Conservation (phyloP, 1,284 basidiomycete species). For the Cutaneotrichosporon sp. region DNA sequence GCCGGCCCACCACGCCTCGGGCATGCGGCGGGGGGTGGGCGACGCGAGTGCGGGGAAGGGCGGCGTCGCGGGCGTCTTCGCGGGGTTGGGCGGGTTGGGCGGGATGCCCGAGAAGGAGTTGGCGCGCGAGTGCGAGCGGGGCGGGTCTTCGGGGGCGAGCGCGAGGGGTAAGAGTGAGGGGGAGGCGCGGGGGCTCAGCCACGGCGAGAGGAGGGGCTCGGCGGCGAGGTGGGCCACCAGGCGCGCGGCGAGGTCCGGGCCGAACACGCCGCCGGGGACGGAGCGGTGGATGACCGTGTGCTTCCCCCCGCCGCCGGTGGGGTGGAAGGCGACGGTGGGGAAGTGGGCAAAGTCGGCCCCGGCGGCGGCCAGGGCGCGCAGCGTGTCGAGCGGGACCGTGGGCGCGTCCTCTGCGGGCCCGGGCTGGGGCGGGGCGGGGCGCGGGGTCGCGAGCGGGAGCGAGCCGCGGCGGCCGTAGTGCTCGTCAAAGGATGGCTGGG, state of each 20-base stretch:
- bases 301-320: background rate
- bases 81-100: no score
- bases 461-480: background rate
- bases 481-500: background rate
- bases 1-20: slow-evolving; percentile 8
- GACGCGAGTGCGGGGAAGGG: background rate
- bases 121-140: background rate
- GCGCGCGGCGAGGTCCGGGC: slow-evolving; percentile 2
- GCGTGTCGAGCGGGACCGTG: background rate
- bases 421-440: background rate
- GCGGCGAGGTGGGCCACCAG: background rate
- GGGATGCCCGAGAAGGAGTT: background rate
- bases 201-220: slow-evolving; percentile 3
- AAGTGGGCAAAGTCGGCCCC: slow-evolving; percentile 3
- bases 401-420: background rate
- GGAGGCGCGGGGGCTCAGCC: background rate
- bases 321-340: background rate
- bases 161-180: background rate
- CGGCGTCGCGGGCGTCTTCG: background rate
- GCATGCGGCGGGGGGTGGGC: background rate
- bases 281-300: slow-evolving; percentile 7
- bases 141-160: background rate
- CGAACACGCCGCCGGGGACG: slow-evolving; percentile 3
- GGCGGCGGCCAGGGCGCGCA: background rate
- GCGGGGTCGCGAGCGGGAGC: background rate